Evolutionary conservation across 75 land plant genomes (phyloP).

Genomic region (Adiantum capillusveneris): DNA sequence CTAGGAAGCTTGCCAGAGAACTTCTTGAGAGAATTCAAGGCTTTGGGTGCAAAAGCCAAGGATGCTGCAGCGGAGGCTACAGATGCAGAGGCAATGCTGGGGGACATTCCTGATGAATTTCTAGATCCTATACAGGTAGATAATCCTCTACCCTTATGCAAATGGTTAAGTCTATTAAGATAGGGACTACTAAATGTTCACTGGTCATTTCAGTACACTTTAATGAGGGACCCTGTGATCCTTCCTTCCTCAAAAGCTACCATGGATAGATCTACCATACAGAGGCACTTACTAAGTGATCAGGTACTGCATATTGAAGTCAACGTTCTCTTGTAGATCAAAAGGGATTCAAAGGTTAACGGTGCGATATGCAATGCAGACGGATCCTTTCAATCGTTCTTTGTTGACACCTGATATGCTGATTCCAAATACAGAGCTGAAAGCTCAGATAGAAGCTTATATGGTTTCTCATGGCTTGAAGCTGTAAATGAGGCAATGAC

Average conservation of each 20-base stretch:
- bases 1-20: conserved; percentile 28
- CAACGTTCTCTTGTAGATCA: too few relatives aligned
- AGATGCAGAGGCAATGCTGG: conserved; percentile 88
- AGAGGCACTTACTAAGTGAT: conserved; percentile 95
- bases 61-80: conserved; percentile 69
- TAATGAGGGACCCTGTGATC: conserved; percentile 98
- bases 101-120: conserved; percentile 97
- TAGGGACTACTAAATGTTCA: background rate
- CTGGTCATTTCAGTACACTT: conserved; percentile 67
- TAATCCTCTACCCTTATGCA: conserved; percentile 1
- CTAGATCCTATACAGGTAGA: conserved; percentile 95
- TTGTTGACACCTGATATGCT: conserved; percentile 89
- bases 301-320: conserved; percentile 14
- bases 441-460: conserved; percentile 64
- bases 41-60: conserved; percentile 67
- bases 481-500: too few relatives aligned
- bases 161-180: background rate
- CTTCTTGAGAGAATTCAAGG: conserved; percentile 67
- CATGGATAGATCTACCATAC: conserved; percentile 76
- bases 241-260: conserved; percentile 85
- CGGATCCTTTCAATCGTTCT: conserved; percentile 97
- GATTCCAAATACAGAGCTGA: conserved; percentile 71
- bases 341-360: too few relatives aligned
- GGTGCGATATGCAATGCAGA: conserved; percentile 36
- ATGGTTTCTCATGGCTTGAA: conserved; percentile 18